These are phyloP conservation scores for Amyloporia xantha DNA, from an alignment of 768 basidiomycete genomes.

Conservation along the genomic window DNA sequence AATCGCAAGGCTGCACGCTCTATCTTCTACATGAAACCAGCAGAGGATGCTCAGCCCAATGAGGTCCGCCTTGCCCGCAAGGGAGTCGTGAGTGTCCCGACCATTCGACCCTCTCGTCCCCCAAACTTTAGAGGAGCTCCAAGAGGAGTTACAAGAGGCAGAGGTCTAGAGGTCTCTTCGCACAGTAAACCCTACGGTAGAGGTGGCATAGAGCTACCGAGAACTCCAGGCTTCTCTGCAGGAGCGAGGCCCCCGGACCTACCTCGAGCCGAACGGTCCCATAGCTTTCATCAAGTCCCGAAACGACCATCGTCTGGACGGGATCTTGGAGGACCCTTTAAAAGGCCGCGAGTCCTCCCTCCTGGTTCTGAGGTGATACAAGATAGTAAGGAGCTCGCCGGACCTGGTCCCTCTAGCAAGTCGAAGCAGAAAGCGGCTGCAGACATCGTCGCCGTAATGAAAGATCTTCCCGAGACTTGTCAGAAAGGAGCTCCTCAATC, in stretches of 20 bases:
- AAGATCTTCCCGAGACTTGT: conserved; percentile 6
- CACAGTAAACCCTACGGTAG: too few relatives aligned
- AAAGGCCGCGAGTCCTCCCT: background rate
- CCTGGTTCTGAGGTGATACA: too few relatives aligned
- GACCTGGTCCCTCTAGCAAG: background rate
- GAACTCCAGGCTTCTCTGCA: too few relatives aligned
- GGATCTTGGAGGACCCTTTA: background rate
- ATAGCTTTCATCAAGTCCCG: background rate
- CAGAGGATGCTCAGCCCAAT: conserved; percentile 35
- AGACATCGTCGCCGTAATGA: conserved; percentile 1
- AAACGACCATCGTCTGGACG: background rate
- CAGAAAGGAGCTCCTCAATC: conserved; percentile 6
- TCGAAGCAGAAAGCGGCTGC: background rate
- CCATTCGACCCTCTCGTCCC: conserved; percentile 17
- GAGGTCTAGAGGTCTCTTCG: background rate
- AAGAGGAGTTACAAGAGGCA: background rate
- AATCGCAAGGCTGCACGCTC: too few relatives aligned
- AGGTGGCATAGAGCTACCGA: too few relatives aligned
- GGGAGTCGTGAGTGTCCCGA: conserved; percentile 24
- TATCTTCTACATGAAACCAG: too few relatives aligned
- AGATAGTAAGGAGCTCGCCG: too few relatives aligned
- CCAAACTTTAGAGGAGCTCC: background rate
- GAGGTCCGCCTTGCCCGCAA: conserved; percentile 31
- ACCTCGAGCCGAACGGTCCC: too few relatives aligned
- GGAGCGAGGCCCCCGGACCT: too few relatives aligned